Percentiles rank a stretch among this genome's conserved stretches.
phyloP scores from a whole-genome alignment of 345 rosid genomes.

The Eucalyptus marginata region DNA sequence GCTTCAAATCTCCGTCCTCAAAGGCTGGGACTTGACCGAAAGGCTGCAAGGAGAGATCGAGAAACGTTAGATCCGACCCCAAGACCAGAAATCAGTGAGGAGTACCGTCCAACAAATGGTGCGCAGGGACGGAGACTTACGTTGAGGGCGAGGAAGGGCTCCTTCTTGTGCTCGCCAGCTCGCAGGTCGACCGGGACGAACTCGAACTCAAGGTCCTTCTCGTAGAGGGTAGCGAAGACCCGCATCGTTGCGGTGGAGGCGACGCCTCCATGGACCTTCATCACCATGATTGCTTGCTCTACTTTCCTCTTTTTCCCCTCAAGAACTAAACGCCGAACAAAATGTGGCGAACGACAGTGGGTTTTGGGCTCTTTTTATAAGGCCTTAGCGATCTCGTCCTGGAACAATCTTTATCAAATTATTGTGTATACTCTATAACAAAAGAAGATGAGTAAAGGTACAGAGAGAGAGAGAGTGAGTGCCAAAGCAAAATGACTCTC shows the following conservation, averaged over 20 bases:
- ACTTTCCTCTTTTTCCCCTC: not conserved
- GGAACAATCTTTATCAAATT: not conserved
- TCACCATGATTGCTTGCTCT: not conserved
- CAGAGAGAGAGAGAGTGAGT: not conserved
- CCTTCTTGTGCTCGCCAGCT: conserved; percentile 16
- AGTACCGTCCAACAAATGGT: not conserved
- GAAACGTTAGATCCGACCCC: conserved; percentile 29
- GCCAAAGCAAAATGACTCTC: not conserved
- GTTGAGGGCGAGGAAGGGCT: conserved; percentile 1
- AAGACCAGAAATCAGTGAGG: not conserved
- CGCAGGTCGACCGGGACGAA: conserved; percentile 7
- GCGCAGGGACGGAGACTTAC: not conserved
- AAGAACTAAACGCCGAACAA: not conserved
- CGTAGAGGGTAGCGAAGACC: conserved; percentile 7
- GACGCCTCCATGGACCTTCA: conserved; percentile 8
- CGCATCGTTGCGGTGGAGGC: conserved; percentile 2
- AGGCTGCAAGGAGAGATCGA: conserved; percentile 52
- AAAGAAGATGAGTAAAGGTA: not conserved
- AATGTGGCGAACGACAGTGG: not conserved
- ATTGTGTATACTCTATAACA: not conserved
- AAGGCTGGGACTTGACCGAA: conserved; percentile 69
- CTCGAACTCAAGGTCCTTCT: conserved; percentile 17
- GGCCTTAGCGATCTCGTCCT: not conserved
- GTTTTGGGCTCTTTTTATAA: not conserved
- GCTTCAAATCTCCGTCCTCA: conserved; percentile 53